Conservation (phyloP, 179 eudicot genomes). For the Dionaea muscipula region DNA sequence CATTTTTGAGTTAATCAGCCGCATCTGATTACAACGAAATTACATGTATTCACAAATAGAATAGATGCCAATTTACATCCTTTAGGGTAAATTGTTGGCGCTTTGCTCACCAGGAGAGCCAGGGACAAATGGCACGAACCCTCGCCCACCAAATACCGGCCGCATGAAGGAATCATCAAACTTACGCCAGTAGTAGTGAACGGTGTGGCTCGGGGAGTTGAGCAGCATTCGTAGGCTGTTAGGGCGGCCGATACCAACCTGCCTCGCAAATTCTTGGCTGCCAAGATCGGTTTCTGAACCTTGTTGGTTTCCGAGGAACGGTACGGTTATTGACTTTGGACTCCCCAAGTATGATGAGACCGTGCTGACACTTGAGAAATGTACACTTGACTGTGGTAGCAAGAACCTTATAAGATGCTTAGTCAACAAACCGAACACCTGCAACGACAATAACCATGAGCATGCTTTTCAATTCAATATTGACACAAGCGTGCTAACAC, state of each 20-base stretch:
- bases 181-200: constrained; percentile 60
- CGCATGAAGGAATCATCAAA: constrained; percentile 63
- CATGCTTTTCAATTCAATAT: no score
- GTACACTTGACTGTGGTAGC: constrained; percentile 33
- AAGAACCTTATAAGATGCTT: constrained; percentile 46
- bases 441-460: neutral
- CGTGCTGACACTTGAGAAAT: constrained; percentile 24
- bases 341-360: constrained; percentile 30
- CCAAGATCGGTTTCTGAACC: constrained; percentile 22
- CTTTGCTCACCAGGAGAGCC: constrained; percentile 47
- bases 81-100: constrained; percentile 16
- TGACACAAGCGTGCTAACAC: no score
- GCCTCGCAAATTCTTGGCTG: constrained; percentile 9
- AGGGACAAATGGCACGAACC: constrained; percentile 45
- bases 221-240: constrained; percentile 40
- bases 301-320: constrained; percentile 31
- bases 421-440: constrained; percentile 69
- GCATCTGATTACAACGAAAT: no score
- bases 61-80: no score
- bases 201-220: constrained; percentile 48
- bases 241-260: constrained; percentile 21
- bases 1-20: no score
- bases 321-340: constrained; percentile 34
- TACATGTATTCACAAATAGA: no score
- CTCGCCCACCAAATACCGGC: constrained; percentile 70